Conservation (phyloP, 1,139 yeast species). For the Chernovozyma aurita region DNA sequence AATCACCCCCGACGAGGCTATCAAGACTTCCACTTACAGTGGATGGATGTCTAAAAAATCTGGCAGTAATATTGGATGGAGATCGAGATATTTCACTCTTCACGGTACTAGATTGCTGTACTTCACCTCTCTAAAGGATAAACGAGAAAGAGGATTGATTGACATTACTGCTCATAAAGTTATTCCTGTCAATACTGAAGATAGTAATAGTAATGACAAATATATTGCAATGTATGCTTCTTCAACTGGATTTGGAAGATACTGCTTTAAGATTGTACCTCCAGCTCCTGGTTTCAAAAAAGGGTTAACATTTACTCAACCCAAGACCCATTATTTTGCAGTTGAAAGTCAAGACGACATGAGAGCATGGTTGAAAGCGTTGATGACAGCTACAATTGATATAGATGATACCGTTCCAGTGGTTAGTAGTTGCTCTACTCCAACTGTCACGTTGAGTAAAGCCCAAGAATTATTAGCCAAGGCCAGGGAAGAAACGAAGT, state of each 20-base stretch:
- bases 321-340: conserved; percentile 92
- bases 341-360: conserved; percentile 88
- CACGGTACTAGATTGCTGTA: conserved; percentile 93
- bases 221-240: conserved; percentile 86
- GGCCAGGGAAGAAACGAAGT: conserved; percentile 68
- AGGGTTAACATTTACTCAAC: conserved; percentile 94
- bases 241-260: conserved; percentile 87
- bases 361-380: conserved; percentile 93
- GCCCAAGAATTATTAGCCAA: conserved; percentile 85
- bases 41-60: conserved; percentile 95
- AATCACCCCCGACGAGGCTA: conserved; percentile 74
- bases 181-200: conserved; percentile 47
- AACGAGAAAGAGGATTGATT: conserved; percentile 83
- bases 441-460: conserved; percentile 79
- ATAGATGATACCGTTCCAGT: conserved; percentile 91
- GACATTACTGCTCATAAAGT: conserved; percentile 96
- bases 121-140: conserved; percentile 75
- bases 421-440: conserved; percentile 90
- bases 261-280: conserved; percentile 88
- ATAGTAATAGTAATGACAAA: conserved; percentile 67
- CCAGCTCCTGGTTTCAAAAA: conserved; percentile 97
- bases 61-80: conserved; percentile 89
- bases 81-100: conserved; percentile 79
- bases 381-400: conserved; percentile 94
- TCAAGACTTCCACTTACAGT: conserved; percentile 67